These are phyloP conservation scores for Hirschfeldia incana DNA, from an alignment of 345 rosid genomes.

Conservation along the genomic window DNA sequence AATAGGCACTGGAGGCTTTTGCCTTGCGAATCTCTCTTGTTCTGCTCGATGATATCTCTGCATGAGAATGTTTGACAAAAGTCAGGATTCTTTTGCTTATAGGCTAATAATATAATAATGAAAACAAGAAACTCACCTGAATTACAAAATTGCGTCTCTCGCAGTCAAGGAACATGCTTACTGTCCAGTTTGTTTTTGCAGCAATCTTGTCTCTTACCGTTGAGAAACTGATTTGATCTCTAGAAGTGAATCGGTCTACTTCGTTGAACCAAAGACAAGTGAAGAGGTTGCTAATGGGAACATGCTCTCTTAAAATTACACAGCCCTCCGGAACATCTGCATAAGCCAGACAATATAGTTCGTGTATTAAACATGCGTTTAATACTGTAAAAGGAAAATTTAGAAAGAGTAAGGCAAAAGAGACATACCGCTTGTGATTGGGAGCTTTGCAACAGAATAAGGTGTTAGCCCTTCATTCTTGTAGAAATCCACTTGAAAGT, in stretches of 20 bases:
- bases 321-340: conserved; percentile 99
- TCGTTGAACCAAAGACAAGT: conserved; percentile 98
- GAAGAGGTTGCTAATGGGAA: conserved; percentile 91
- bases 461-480: conserved; percentile 89
- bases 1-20: conserved; percentile 44
- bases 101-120: background rate
- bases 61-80: conserved; percentile 23
- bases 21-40: conserved; percentile 43
- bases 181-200: conserved; percentile 78
- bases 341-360: conserved; percentile 22
- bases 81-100: background rate
- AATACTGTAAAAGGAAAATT: background rate
- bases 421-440: conserved; percentile 80
- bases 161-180: conserved; percentile 92
- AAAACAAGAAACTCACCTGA: conserved; percentile 60
- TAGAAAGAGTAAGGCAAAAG: background rate
- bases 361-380: background rate
- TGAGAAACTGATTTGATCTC: conserved; percentile 97
- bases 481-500: conserved; percentile 88
- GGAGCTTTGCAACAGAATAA: conserved; percentile 80
- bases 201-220: conserved; percentile 84
- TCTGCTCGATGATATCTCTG: conserved; percentile 86
- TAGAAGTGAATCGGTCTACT: conserved; percentile 92
- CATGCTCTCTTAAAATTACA: conserved; percentile 91
- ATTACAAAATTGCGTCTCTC: conserved; percentile 95